These are phyloP conservation scores for Ustilago trichophora DNA, from an alignment of 1,284 basidiomycete species.

Conservation along the genomic window DNA sequence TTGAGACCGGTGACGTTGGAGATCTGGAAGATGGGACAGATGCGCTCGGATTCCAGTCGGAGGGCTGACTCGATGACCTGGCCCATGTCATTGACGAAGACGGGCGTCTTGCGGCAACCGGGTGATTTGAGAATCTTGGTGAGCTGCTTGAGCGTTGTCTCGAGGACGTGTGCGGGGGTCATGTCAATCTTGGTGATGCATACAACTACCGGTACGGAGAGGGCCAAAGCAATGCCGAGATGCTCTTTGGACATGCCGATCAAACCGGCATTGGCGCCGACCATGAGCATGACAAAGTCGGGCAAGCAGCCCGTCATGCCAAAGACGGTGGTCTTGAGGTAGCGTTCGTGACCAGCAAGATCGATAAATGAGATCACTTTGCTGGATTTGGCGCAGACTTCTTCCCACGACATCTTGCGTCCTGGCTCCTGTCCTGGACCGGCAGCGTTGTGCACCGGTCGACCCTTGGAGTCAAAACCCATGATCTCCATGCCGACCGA, in stretches of 20 bases:
- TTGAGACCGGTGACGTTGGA: conserved; percentile 95
- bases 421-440: conserved; percentile 42
- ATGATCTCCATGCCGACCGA: conserved; percentile 93
- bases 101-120: conserved; percentile 74
- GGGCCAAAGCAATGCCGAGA: conserved; percentile 88
- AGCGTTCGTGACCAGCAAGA: conserved; percentile 65
- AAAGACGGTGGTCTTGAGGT: conserved; percentile 87
- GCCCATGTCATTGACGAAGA: conserved; percentile 52
- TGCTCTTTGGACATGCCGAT: conserved; percentile 97
- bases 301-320: conserved; percentile 92
- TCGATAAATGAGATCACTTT: conserved; percentile 93
- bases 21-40: conserved; percentile 91
- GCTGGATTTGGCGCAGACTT: conserved; percentile 87
- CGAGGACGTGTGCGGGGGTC: conserved; percentile 90
- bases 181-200: conserved; percentile 99
- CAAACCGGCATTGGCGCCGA: conserved; percentile 90
- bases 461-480: conserved; percentile 59
- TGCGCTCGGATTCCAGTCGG: conserved; percentile 67
- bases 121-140: conserved; percentile 91
- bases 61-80: conserved; percentile 58
- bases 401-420: conserved; percentile 76
- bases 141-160: conserved; percentile 90
- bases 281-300: conserved; percentile 93
- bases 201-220: conserved; percentile 91
- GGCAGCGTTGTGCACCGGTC: conserved; percentile 40